Evolutionary conservation across 2,329 filamentous ascomycete genomes (phyloP), one percentile per base, ranked within the genome.

Genomic region (Alternaria angustiovoidea): DNA sequence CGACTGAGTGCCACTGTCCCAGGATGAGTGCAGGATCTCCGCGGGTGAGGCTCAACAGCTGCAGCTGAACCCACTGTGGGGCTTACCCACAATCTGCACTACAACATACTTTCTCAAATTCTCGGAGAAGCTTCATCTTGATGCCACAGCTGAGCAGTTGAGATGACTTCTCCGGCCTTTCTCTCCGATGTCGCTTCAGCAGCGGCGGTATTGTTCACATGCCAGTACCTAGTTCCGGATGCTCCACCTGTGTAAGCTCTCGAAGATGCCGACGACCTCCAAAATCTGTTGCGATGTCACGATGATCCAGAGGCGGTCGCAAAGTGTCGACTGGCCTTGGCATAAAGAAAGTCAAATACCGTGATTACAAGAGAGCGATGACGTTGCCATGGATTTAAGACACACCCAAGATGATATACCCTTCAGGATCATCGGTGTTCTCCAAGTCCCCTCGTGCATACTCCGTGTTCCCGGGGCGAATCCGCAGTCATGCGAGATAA

Each of bases 401-500:
- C n/a, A 30, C 30, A 28, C 16, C 16, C n/a, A 39, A 14, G 30
- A 30, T 20, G 20, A 54, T 52, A 30, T 54, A 32, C 18, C 39
- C 42, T 49, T 41, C 24, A 41, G 59, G 9, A 44, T 53, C 36
- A 16, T 20, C 20, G 12, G 38, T 44, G 7, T 38, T 20, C 24
- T 8, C 34, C 22, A 44, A 43, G 42, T 47, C 30, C 18, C 26
- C 26, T 18, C 24, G 14, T 42, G 28, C 9, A 14, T 30, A 47
- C 41, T 16, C 16, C 7, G 8, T 57, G 20, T 32, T 36, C 5
- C 32, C 34, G n/a, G 26, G 18, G 47, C 22, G 22, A 42, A 12
- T 24, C 34, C 47, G 26, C 39, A 34, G 36, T 61, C 36, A 64
- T 64, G 64, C 59, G 96, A 70, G 71, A 75, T 73, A 73, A 75